These are phyloP conservation scores for Sanghuangporus weigelae DNA, from an alignment of 1,284 basidiomycete genomes.

Conservation along the genomic window DNA sequence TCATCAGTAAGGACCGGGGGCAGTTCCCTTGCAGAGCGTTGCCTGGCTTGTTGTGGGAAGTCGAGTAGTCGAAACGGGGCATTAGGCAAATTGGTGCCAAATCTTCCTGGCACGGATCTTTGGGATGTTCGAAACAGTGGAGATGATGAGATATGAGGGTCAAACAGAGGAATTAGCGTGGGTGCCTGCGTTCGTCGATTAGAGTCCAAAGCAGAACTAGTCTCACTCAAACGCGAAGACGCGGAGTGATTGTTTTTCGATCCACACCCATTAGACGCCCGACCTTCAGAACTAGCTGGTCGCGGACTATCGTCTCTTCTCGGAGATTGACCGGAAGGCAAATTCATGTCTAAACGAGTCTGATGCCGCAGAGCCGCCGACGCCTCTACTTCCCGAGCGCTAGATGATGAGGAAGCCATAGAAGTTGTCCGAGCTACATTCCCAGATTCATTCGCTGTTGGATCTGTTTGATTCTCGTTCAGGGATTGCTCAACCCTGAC, in stretches of 20 bases:
- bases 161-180: constrained; percentile 11
- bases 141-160: constrained; percentile 2
- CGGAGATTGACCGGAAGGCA: background rate
- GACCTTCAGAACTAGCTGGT: background rate
- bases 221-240: background rate
- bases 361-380: constrained; percentile 33
- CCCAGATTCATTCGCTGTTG: background rate
- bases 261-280: background rate
- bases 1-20: constrained; percentile 51
- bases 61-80: background rate
- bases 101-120: constrained; percentile 4
- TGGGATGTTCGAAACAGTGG: background rate
- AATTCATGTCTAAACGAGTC: constrained; percentile 8
- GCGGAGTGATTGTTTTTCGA: background rate
- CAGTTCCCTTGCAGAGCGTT: constrained; percentile 25
- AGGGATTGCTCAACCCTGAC: background rate
- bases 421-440: background rate
- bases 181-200: background rate
- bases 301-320: background rate
- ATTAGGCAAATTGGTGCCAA: background rate
- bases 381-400: constrained; percentile 31
- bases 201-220: background rate
- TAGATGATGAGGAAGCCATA: constrained; percentile 9
- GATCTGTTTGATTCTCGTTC: constrained; percentile 6
- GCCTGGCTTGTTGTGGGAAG: background rate